Base-by-base conservation (phyloP, 768 basidiomycete genomes). In the Amanita phalloides region DNA sequence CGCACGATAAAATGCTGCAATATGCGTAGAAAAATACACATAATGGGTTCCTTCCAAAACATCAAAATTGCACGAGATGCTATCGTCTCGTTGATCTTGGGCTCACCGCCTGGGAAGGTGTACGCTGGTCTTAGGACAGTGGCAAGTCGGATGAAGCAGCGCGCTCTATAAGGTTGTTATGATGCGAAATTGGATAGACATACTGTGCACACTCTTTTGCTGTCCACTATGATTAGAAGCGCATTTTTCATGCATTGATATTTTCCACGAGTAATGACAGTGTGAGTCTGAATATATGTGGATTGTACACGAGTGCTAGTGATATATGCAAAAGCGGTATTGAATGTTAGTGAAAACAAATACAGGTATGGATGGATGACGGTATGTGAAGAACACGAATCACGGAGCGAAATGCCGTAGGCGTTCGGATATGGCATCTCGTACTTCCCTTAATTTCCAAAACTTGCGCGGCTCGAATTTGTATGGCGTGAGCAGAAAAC, bases 31-130 rank as follows among this genome's bases (percentile, higher is more conserved):
- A 94, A 96, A 78, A 96, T 99, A 36, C 94, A 97, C 60, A 97
- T 99, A 59, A 84, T 99, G 67, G 96, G 96, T 21, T 95, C 94
- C 13, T 97, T 96, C 72, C 90, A 94, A 72, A 96, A 96, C 62
- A 98, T 99, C 74, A 96, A 95, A 68, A 80, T 98, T 53, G 96
- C 96, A 0, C 79, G 94, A 52, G 95, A 97, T 66, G 93, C 96
- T 5, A 84, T 99, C 55, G 94, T 96, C 25, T 92, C 90, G 11
- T 78, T 96, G 17, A 97, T 97, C 57, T 76, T 97, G 13, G 94
- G 94, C 30, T 94, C 92, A 11, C 94, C 94, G 0, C 94, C 94
- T 46, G 94, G 94, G 48, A 90, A 92, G 63, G 90, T 92, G 5
- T 90, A 97, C 59, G 89, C 93, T 6, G 86, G 90, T 32, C 68